Evolutionary conservation across 306 rosid species (phyloP), one percentile per base, ranked within the genome.

Genomic region (Oxytropis ochrocephala): DNA sequence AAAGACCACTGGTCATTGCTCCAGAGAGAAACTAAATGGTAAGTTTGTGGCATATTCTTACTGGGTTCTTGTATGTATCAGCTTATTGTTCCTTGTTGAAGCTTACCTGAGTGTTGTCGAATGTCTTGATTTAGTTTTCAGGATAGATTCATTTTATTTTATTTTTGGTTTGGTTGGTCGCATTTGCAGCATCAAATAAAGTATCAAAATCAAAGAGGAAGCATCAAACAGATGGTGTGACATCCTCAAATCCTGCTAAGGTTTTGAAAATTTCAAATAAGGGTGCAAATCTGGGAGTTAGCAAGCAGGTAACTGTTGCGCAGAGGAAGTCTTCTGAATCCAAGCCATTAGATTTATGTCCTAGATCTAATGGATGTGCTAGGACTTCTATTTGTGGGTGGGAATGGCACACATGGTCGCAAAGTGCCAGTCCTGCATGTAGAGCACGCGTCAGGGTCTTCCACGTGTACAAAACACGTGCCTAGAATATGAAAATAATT

Each of bases 321-420:
- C 84, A 73, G 76, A 70, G 7, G 14, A 78, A 71, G 46, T 85
- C 85, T 67, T 57, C 75, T 55, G 85, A 81, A 79, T 81, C 89
- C 64, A 84, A 80, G 83, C 80, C 60, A 33, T 57, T 70, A 70
- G 81, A 74, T 61, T 77, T 81, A 47, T 88, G 80, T 67, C 97
- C 95, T 74, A 82, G 75, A 87, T 91, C 99, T 55, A 78, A 65
- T 81, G 97, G 97, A 43, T 88, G 99, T 71, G 91, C 99, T 50
- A 89, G 95, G 56, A 77, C 83, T 67, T 91, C 99, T 66, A 82
- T 94, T 81, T 81, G 83, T 83, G 99, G 99, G 14, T 89, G 91
- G 97, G 88, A 85, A 77, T 94, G 97, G 99, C 99, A 78, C 83
- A 83, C 77, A 51, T 94, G 99, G 99, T 91, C 97, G 38, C 75